Base-by-base conservation (phyloP, 2,329 filamentous ascomycete genomes). In the Fonsecaea nubica region DNA sequence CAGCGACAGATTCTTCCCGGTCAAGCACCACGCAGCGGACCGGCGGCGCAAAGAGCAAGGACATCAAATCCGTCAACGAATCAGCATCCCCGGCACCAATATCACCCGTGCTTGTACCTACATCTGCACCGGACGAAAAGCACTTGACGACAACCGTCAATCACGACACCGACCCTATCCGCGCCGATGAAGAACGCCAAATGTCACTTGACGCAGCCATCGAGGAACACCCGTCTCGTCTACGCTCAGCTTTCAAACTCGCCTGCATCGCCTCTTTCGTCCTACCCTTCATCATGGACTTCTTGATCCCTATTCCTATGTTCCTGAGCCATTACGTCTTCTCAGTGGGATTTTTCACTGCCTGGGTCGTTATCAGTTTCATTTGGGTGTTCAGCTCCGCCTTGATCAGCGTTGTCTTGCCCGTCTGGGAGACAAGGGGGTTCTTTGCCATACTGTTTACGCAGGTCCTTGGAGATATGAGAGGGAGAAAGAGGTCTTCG, bases 231-330 rank as follows among this genome's bases (percentile, higher is more conserved):
- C 74, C 78, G 30, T 62, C 68, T 48, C 69, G 74, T 56, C 69
- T 77, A 36, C 74, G 73, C 12, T 69, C 75, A 9, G 77, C 78
- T 0, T 78, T 80, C 68, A 77, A 77, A 55, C 67, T 86, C 72
- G 85, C 86, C 0, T 82, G 85, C 63, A 80, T 79, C 45, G 76
- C 87, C 65, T 91, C 89, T 0, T 80, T 88, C 15, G 76, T 84
- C 69, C 81, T 92, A 79, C 90, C 91, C 0, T 67, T 96, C 0
- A 84, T 87, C 0, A 83, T 96, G 66, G 81, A 96, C 0, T 83
- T 97, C 77, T 84, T 97, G 18, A 96, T 92, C 92, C 93, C 93
- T 0, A 93, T 96, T 84, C 93, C 93, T 1, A 89, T 97, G 87
- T 97, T 95, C 75, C 92, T 92, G 10, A 84, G 85, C 0, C 86